Conservation (phyloP, 2,329 filamentous ascomycete species). For the Neofusicoccum parvum region DNA sequence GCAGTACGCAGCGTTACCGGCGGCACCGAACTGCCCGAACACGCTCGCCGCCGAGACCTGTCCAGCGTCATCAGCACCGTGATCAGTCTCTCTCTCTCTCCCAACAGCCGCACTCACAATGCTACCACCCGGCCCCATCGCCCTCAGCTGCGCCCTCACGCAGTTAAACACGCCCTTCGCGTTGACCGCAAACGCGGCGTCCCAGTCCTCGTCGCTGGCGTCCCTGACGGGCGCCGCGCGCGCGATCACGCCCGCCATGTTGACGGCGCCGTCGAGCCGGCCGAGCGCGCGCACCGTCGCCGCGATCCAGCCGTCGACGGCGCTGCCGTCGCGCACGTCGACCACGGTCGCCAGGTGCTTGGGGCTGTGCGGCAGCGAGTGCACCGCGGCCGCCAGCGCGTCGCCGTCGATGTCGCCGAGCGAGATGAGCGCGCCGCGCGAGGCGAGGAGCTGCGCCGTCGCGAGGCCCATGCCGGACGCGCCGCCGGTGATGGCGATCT, state of each 20-base stretch:
- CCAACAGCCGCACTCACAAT: constrained; percentile 43
- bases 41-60: constrained; percentile 19
- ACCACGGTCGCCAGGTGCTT: constrained; percentile 30
- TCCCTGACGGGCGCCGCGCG: constrained; percentile 28
- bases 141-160: constrained; percentile 44
- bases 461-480: constrained; percentile 42
- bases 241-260: constrained; percentile 51
- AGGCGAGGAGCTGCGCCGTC: constrained; percentile 36
- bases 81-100: no score
- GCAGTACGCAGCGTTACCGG: constrained; percentile 4
- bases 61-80: constrained; percentile 26
- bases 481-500: constrained; percentile 37
- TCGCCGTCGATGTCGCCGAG: constrained; percentile 33
- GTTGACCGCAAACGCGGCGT: constrained; percentile 44
- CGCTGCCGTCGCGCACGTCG: constrained; percentile 51
- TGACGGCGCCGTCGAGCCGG: constrained; percentile 56
- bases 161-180: constrained; percentile 43
- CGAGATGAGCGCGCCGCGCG: constrained; percentile 38
- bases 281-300: constrained; percentile 44
- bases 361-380: constrained; percentile 33
- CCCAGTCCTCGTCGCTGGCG: constrained; percentile 43
- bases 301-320: constrained; percentile 58
- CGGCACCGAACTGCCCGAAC: neutral
- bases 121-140: constrained; percentile 27
- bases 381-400: neutral